Evolutionary conservation across 257 asterid species (phyloP).

Genomic region (Lycium barbarum): DNA sequence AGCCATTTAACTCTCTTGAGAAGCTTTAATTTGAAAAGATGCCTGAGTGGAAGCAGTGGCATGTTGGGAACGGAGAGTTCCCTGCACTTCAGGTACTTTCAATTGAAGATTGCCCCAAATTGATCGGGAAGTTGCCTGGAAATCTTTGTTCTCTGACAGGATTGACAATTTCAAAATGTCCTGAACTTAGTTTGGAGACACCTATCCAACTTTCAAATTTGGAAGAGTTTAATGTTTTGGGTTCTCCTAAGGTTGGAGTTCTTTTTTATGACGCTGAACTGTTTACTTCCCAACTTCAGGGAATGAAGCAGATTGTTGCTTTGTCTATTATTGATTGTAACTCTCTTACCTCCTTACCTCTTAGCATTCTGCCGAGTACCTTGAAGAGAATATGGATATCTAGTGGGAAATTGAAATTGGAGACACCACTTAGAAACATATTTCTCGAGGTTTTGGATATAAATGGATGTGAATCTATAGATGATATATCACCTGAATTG

Average conservation of each 20-base stretch:
- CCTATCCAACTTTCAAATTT: background rate
- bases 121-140: background rate
- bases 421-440: background rate
- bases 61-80: slow-evolving; percentile 25
- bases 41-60: slow-evolving; percentile 26
- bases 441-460: fast-evolving
- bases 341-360: background rate
- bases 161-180: background rate
- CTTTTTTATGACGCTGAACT: background rate
- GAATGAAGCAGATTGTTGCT: background rate
- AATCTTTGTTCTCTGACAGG: slow-evolving; percentile 14
- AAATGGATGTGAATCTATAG: fast-evolving
- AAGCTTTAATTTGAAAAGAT: slow-evolving; percentile 5
- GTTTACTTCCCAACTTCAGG: background rate
- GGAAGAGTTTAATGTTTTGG: background rate
- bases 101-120: background rate
- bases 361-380: background rate
- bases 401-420: background rate
- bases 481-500: background rate
- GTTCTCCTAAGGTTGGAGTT: background rate
- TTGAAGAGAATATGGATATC: fast-evolving
- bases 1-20: slow-evolving; percentile 18
- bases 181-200: background rate
- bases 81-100: background rate
- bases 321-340: background rate